Percentiles rank a stretch among this genome's conserved stretches.
Conservation (phyloP, 2,329 filamentous ascomycete species). For the Tricladium varicosporioides region DNA sequence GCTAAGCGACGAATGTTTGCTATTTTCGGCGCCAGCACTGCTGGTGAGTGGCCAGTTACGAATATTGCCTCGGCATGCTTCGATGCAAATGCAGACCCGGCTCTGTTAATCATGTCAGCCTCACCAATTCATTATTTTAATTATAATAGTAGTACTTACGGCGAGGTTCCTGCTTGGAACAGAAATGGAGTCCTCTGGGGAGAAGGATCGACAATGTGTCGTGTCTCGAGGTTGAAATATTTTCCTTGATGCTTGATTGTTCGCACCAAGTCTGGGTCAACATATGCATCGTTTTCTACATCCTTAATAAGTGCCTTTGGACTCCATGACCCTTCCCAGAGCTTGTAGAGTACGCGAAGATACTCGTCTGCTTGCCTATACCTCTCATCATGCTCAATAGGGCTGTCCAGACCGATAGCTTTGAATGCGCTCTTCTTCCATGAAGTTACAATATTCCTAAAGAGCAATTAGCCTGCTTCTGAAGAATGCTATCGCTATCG, state of each 20-base stretch:
- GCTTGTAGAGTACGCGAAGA: conserved; percentile 62
- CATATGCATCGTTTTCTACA: conserved; percentile 26
- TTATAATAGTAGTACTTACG: conserved; percentile 41
- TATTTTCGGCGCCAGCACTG: conserved; percentile 57
- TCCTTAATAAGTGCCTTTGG: conserved; percentile 47
- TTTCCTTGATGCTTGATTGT: conserved; percentile 64
- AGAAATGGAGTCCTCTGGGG: conserved; percentile 68
- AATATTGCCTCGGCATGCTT: conserved; percentile 72
- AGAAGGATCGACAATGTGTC: conserved; percentile 62
- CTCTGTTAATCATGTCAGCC: conserved; percentile 34
- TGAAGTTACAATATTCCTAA: conserved; percentile 65
- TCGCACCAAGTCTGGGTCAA: conserved; percentile 58
- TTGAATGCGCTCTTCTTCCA: conserved; percentile 64
- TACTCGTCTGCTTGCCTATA: conserved; percentile 65
- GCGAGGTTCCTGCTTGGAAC: conserved; percentile 68
- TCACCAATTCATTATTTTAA: not conserved
- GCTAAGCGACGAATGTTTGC: conserved; percentile 60
- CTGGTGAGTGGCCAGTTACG: conserved; percentile 60
- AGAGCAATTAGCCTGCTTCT: not conserved
- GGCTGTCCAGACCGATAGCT: conserved; percentile 56
- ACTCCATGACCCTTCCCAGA: conserved; percentile 67
- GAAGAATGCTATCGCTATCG: too few species aligned
- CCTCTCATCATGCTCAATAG: conserved; percentile 61
- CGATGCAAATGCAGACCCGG: conserved; percentile 64
- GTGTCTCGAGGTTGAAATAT: conserved; percentile 60